phyloP scores from a whole-genome alignment of 2,329 filamentous ascomycete genomes.

The Fusarium tuaranense region DNA sequence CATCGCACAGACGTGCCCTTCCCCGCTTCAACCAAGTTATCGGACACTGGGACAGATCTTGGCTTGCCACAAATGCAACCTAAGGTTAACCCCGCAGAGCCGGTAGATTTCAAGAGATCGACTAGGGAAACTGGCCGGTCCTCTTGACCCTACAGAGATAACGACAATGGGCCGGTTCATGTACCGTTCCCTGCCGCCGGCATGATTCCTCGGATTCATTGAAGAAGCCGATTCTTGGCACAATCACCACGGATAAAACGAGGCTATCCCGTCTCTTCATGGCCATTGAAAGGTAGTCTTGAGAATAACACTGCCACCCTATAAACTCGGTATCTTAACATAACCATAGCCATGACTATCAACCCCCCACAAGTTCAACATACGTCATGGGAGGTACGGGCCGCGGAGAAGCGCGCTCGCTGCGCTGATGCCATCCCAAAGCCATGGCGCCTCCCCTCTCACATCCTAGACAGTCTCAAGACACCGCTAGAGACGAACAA shows the following conservation, averaged over 20 bases:
- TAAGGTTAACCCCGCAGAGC: background rate
- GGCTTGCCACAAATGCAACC: background rate
- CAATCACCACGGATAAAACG: background rate
- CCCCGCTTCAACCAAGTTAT: background rate
- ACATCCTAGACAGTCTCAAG: slow-evolving; percentile 4
- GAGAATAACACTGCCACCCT: background rate
- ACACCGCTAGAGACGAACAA: slow-evolving; percentile 13
- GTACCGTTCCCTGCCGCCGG: background rate
- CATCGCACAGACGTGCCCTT: background rate
- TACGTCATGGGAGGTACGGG: background rate
- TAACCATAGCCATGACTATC: background rate
- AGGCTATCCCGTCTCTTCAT: background rate
- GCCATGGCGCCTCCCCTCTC: slow-evolving; percentile 16
- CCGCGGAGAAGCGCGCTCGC: slow-evolving; percentile 7
- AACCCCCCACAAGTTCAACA: background rate
- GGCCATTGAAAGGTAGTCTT: background rate
- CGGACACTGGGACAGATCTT: background rate
- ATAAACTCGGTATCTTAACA: background rate
- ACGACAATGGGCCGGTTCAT: background rate
- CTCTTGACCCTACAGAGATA: background rate
- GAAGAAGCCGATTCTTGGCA: background rate
- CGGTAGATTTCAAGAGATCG: background rate
- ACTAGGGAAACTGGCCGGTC: background rate
- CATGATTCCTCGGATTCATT: background rate
- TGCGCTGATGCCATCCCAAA: slow-evolving; percentile 16